A percentile compares a stretch with the other conserved stretches of the same genome.
Evolutionary conservation across 495 filamentous ascomycete genomes (phyloP).

Genomic region (Aspergillus avenaceus): DNA sequence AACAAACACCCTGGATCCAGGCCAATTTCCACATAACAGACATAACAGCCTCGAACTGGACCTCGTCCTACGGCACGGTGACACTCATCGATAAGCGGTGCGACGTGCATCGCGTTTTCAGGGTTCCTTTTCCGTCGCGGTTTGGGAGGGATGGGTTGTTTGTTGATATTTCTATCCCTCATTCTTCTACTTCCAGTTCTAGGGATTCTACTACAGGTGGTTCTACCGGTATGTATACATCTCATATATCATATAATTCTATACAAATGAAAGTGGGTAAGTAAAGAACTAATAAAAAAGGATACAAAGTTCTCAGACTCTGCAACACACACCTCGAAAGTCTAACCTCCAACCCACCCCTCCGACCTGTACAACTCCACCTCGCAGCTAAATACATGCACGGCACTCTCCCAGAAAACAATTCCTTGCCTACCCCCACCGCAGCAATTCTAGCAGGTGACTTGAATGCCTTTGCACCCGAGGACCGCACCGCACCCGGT

Average conservation of each 20-base stretch:
- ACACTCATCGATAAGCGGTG: slow-evolving; percentile 47
- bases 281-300: not conserved
- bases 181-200: not conserved
- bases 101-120: slow-evolving; percentile 33
- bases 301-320: slow-evolving; percentile 30
- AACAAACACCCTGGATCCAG: slow-evolving; percentile 36
- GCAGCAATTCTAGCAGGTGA: slow-evolving; percentile 43
- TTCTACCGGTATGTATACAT: too few species aligned
- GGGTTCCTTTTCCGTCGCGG: slow-evolving; percentile 38
- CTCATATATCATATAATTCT: too few species aligned
- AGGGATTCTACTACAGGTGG: too few species aligned
- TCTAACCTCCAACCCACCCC: slow-evolving; percentile 32
- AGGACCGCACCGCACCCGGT: slow-evolving; percentile 41
- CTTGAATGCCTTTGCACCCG: slow-evolving; percentile 53
- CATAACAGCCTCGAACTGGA: slow-evolving; percentile 25
- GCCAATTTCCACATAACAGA: slow-evolving; percentile 47
- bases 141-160: slow-evolving; percentile 51
- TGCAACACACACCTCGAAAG: slow-evolving; percentile 55
- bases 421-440: not conserved
- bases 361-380: slow-evolving; percentile 40
- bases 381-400: slow-evolving; percentile 36
- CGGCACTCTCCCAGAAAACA: slow-evolving; percentile 15
- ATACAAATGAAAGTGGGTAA: too few species aligned
- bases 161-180: slow-evolving; percentile 32
- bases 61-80: slow-evolving; percentile 43